A percentile compares a stretch with the other conserved stretches of the same genome.
These are phyloP conservation scores for Hyaloscypha hepaticicola DNA, from an alignment of 495 filamentous ascomycete genomes.

Conservation along the genomic window DNA sequence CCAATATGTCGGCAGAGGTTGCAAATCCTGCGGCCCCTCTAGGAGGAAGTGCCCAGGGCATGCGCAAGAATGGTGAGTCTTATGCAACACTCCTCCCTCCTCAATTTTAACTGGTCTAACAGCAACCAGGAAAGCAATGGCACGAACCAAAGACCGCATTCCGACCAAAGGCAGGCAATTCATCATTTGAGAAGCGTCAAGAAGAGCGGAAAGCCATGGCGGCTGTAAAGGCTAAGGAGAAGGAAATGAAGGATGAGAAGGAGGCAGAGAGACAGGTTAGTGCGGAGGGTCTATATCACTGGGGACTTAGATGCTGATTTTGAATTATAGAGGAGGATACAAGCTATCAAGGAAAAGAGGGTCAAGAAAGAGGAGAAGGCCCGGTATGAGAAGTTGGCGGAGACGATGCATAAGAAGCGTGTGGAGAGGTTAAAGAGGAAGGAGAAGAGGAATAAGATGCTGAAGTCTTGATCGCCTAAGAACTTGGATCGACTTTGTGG, in stretches of 20 bases:
- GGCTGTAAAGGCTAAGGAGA: conserved; percentile 82
- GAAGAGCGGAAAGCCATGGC: conserved; percentile 62
- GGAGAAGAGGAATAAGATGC: conserved; percentile 95
- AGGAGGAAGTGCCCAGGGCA: conserved; percentile 36
- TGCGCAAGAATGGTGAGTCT: conserved; percentile 65
- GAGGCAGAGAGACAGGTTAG: conserved; percentile 79
- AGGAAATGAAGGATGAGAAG: conserved; percentile 94
- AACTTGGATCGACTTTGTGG: conserved; percentile 4
- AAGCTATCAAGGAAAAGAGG: conserved; percentile 77
- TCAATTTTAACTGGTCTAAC: conserved; percentile 16
- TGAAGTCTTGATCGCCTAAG: conserved; percentile 69
- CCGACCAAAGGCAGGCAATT: conserved; percentile 73
- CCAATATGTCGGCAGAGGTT: conserved; percentile 25
- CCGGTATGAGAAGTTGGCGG: conserved; percentile 89
- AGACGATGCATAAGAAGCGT: conserved; percentile 95
- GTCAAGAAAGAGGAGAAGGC: conserved; percentile 90
- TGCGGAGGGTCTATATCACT: neutral
- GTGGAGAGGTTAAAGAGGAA: conserved; percentile 89
- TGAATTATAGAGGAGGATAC: conserved; percentile 62
- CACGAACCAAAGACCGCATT: conserved; percentile 81
- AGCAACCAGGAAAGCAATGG: conserved; percentile 87
- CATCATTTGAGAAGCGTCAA: conserved; percentile 72
- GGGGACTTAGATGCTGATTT: neutral
- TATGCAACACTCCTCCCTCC: conserved; percentile 9
- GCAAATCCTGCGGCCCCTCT: neutral